Conservation (phyloP, 306 rosid species). For the Cyclanthera cordifolia region DNA sequence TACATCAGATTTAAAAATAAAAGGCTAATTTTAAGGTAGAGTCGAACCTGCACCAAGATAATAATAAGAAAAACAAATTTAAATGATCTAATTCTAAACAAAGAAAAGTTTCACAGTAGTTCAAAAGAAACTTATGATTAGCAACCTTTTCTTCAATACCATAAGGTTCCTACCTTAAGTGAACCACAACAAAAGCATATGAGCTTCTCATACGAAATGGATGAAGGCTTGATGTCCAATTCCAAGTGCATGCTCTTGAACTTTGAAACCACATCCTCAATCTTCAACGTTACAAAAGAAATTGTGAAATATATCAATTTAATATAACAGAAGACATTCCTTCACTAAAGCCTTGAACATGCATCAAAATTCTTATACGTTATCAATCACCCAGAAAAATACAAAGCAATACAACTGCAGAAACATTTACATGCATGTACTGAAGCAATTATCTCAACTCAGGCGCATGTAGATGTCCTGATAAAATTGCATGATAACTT, state of each 20-base stretch:
- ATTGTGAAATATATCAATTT: neutral
- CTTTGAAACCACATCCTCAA: slow-evolving; percentile 50
- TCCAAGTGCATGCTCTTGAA: slow-evolving; percentile 48
- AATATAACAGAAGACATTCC: neutral
- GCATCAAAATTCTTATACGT: neutral
- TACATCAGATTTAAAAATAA: slow-evolving; percentile 27
- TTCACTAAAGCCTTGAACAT: neutral
- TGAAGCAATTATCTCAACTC: neutral
- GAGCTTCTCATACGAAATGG: slow-evolving; percentile 54
- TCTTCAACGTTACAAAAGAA: slow-evolving; percentile 37
- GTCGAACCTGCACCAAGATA: neutral
- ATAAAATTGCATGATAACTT: neutral
- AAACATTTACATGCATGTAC: neutral
- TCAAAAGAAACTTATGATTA: slow-evolving; percentile 6
- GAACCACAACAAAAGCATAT: slow-evolving; percentile 44
- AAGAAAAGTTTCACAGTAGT: neutral
- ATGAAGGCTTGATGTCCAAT: slow-evolving; percentile 50
- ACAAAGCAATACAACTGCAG: slow-evolving; percentile 1
- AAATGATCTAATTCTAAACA: neutral
- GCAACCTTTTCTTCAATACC: slow-evolving; percentile 1
- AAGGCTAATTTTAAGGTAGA: too few relatives aligned
- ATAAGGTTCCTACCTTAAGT: slow-evolving; percentile 65
- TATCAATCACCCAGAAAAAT: neutral
- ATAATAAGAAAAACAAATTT: neutral
- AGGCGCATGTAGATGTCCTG: neutral